These are phyloP conservation scores for Fraxinus ornus DNA, from an alignment of 305 asterid genomes.

Conservation along the genomic window DNA sequence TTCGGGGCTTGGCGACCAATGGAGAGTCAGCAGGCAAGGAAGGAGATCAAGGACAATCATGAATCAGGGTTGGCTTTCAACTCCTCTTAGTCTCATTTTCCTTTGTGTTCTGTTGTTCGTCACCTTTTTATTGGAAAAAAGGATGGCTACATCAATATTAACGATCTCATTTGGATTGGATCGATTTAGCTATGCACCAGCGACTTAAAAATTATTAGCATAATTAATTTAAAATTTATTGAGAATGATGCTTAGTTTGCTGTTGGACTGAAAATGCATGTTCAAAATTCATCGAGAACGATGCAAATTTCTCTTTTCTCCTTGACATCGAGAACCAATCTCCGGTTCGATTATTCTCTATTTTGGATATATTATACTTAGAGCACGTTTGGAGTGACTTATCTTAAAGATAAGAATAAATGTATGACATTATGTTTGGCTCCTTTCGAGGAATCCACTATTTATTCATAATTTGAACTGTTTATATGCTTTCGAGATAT, in stretches of 20 bases:
- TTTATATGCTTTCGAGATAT: too few relatives aligned
- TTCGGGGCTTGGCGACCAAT: constrained; percentile 63
- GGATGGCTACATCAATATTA: neutral
- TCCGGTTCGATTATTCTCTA: neutral
- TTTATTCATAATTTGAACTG: too few relatives aligned
- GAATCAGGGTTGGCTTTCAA: constrained; percentile 7
- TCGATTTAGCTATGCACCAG: neutral
- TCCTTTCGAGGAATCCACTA: neutral
- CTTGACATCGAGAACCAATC: neutral
- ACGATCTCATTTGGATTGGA: neutral
- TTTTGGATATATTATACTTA: neutral
- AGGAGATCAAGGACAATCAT: constrained; percentile 32
- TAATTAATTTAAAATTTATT: neutral
- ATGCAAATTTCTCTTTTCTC: neutral
- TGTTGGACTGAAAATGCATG: neutral
- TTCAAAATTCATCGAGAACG: neutral
- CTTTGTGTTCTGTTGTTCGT: neutral
- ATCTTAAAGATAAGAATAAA: neutral
- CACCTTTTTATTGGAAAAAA: neutral
- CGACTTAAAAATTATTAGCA: neutral
- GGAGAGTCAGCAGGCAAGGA: constrained; percentile 34
- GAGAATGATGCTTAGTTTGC: neutral
- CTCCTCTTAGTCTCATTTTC: neutral
- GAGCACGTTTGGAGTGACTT: neutral
- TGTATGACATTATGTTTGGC: neutral